Evolutionary conservation across 805 yeast species (phyloP), one percentile per base, ranked within the genome.

Genomic region (Metschnikowia borealis): DNA sequence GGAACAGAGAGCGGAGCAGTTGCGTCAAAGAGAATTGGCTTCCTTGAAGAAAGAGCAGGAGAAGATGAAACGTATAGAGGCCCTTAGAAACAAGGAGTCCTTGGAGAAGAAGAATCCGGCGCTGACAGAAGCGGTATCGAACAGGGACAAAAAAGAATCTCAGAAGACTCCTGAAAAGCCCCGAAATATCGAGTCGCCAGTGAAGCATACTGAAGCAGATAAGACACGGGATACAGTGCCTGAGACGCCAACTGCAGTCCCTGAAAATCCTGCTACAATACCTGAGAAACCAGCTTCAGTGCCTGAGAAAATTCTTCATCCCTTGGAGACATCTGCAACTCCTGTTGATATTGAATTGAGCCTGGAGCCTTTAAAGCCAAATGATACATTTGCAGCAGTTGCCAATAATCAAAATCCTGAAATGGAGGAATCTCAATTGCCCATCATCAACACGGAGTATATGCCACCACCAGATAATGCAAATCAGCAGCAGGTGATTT

Each of bases 11-110:
- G 69, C 68, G 0, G 76, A 71, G 36, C 77, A 73, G 53, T 64
- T 60, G 44, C 67, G 70, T 13, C 64, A 65, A 23, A 72, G 70
- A 52, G 78, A 73, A 44, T 76, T 70, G 50, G 58, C 66, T 2
- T 60, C 66, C 18, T 57, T 68, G 47, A 71, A 70, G 55, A 69
- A 70, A 47, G 77, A 73, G 50, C 83, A 79, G 56, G 81, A 80
- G 54, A 75, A 79, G 62, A 61, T 68, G 73, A 79, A 64, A 66
- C 57, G 68, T 15, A 65, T 71, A 44, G 75, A 71, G 54, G 68
- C 67, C 46, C 54, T 65, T 40, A 58, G 55, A 46, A 49, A 48
- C 23, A 64, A 58, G 53, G 56, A 51, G 20, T 29, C 26, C 14
- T 44, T 42, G 31, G 48, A 46, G 23, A 64, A 50, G 66, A 59